These are phyloP conservation scores for Boletus huronensis DNA, from an alignment of 768 basidiomycete species.

Conservation along the genomic window DNA sequence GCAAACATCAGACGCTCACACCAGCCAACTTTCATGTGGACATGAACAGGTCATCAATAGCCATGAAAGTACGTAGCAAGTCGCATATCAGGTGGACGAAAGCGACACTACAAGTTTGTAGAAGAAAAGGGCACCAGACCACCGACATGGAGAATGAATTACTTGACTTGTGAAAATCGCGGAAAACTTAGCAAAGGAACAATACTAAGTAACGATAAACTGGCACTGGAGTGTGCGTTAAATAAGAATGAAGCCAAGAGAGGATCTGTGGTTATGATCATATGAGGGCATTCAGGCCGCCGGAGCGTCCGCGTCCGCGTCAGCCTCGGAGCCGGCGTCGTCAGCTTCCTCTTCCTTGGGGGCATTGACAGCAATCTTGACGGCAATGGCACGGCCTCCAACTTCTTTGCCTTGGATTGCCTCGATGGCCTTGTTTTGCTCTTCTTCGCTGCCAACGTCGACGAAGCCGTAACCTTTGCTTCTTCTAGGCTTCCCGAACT, in stretches of 20 bases:
- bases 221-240: slow-evolving; percentile 24
- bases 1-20: slow-evolving; percentile 22
- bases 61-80: slow-evolving; percentile 29
- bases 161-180: slow-evolving; percentile 36
- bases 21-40: background rate
- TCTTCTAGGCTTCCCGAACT: slow-evolving; percentile 78
- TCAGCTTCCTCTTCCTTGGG: slow-evolving; percentile 56
- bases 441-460: slow-evolving; percentile 83
- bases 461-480: slow-evolving; percentile 99
- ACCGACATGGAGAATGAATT: slow-evolving; percentile 22
- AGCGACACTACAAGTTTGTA: slow-evolving; percentile 32
- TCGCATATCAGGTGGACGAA: slow-evolving; percentile 24
- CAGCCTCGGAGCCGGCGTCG: slow-evolving; percentile 31
- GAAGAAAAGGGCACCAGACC: slow-evolving; percentile 48
- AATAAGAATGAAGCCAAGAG: slow-evolving; percentile 26
- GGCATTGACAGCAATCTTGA: slow-evolving; percentile 94
- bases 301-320: slow-evolving; percentile 22
- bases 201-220: slow-evolving; percentile 32
- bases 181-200: slow-evolving; percentile 36
- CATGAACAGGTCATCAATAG: slow-evolving; percentile 28
- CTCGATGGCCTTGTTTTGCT: slow-evolving; percentile 89
- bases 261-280: slow-evolving; percentile 20
- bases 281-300: slow-evolving; percentile 19
- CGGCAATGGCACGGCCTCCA: slow-evolving; percentile 79
- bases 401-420: slow-evolving; percentile 86